These are phyloP conservation scores for Multifurca ochricompacta DNA, from an alignment of 768 basidiomycete species.

Conservation along the genomic window DNA sequence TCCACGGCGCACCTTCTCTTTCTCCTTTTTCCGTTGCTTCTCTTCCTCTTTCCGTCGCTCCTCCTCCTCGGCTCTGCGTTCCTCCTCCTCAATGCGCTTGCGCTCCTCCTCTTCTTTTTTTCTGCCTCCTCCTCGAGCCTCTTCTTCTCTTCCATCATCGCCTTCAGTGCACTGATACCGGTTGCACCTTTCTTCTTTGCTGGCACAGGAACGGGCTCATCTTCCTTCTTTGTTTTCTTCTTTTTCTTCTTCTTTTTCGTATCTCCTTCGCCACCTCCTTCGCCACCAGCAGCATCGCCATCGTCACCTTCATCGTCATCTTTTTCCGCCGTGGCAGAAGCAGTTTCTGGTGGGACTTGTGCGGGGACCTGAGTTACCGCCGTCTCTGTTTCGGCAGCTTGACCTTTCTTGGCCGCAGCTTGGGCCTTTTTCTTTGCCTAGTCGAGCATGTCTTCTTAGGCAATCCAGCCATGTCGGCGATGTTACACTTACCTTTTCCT, in stretches of 20 bases:
- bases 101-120: slow-evolving; percentile 69
- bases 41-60: slow-evolving; percentile 71
- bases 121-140: slow-evolving; percentile 79
- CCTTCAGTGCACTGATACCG: slow-evolving; percentile 76
- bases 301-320: slow-evolving; percentile 60
- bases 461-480: background rate
- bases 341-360: slow-evolving; percentile 26
- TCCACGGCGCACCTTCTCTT: slow-evolving; percentile 57
- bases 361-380: slow-evolving; percentile 1
- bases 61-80: slow-evolving; percentile 69
- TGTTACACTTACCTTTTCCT: slow-evolving; percentile 63
- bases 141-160: slow-evolving; percentile 90
- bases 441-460: background rate
- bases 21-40: slow-evolving; percentile 78
- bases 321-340: slow-evolving; percentile 27
- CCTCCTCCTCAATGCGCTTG: slow-evolving; percentile 83
- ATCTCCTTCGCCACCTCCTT: slow-evolving; percentile 37
- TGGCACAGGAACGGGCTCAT: slow-evolving; percentile 50
- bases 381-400: slow-evolving; percentile 25
- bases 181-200: slow-evolving; percentile 61
- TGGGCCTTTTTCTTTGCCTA: slow-evolving; percentile 95
- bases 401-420: slow-evolving; percentile 72
- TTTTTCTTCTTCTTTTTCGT: slow-evolving; percentile 75
- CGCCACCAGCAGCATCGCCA: slow-evolving; percentile 64
- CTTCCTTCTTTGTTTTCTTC: slow-evolving; percentile 73